A percentile compares a stretch with the other conserved stretches of the same genome.
phyloP scores from a whole-genome alignment of 768 basidiomycete species.

The Neoboletus magnificus region DNA sequence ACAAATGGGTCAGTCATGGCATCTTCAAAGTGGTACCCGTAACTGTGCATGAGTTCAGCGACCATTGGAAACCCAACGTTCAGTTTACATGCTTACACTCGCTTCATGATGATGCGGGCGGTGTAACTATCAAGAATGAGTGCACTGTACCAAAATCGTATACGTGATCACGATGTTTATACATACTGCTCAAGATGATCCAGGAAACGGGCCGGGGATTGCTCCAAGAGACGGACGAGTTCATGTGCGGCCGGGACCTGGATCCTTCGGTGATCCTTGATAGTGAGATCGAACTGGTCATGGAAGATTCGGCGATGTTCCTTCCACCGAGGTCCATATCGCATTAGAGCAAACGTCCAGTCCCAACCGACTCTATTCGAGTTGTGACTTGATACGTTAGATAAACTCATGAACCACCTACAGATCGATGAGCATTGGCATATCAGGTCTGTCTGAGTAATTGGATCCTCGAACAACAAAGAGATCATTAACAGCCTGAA shows the following conservation, averaged over 20 bases:
- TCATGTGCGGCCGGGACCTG: conserved; percentile 2
- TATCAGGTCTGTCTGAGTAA: conserved; percentile 1
- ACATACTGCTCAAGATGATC: conserved; percentile 4
- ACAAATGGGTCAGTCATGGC: conserved; percentile 3
- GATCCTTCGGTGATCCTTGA: conserved; percentile 1
- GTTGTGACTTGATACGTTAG: neutral
- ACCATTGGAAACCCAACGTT: neutral
- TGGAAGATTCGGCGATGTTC: conserved; percentile 6
- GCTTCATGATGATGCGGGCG: conserved; percentile 6
- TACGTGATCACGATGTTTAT: neutral
- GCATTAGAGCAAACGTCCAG: conserved; percentile 5
- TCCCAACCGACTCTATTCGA: conserved; percentile 2
- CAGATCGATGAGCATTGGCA: conserved; percentile 5
- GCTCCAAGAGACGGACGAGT: neutral
- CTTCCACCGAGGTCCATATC: conserved; percentile 1
- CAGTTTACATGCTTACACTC: neutral
- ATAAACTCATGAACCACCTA: neutral
- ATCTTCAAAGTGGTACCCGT: conserved; percentile 1
- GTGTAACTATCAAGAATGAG: neutral
- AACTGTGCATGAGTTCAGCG: neutral
- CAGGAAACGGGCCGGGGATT: neutral
- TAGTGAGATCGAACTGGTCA: conserved; percentile 2
- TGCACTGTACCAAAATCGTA: too few relatives aligned
- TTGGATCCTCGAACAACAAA: conserved; percentile 1
- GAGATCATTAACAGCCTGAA: conserved; percentile 1